These are phyloP conservation scores for Vinca minor DNA, from an alignment of 257 asterid genomes.

Conservation along the genomic window DNA sequence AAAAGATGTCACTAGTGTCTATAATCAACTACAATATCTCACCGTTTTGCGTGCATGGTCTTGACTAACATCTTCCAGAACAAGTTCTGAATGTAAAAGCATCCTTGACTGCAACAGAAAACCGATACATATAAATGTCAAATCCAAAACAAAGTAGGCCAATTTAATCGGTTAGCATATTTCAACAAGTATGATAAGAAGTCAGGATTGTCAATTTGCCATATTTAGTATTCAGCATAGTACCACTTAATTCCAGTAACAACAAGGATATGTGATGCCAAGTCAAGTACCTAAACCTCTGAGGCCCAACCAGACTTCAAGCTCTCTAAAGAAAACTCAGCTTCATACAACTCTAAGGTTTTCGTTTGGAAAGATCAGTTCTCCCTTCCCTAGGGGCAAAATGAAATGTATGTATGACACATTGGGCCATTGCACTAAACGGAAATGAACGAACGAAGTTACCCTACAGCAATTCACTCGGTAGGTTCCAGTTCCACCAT, in stretches of 20 bases:
- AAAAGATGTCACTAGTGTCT: neutral
- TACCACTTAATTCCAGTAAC: neutral
- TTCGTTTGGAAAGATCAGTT: no score
- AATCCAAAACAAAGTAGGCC: neutral
- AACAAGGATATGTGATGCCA: neutral
- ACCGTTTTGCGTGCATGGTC: constrained; percentile 99
- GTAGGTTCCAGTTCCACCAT: neutral
- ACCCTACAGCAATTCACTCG: neutral
- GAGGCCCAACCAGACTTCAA: neutral
- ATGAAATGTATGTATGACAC: neutral
- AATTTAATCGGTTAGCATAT: neutral
- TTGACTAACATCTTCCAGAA: constrained; percentile 97
- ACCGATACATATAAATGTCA: no score
- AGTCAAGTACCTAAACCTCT: neutral
- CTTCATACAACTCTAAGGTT: no score
- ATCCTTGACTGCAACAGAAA: constrained; percentile 74
- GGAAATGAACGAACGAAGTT: neutral
- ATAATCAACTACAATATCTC: constrained; percentile 22
- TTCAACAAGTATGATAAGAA: neutral
- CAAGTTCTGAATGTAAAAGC: constrained; percentile 84
- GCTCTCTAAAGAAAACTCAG: neutral
- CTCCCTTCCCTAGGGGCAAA: no score
- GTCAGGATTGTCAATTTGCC: neutral
- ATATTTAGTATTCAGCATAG: neutral
- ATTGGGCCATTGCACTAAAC: neutral